phyloP scores from a whole-genome alignment of 192 early-diverging fungal genomes.

The Coemansia sp. region DNA sequence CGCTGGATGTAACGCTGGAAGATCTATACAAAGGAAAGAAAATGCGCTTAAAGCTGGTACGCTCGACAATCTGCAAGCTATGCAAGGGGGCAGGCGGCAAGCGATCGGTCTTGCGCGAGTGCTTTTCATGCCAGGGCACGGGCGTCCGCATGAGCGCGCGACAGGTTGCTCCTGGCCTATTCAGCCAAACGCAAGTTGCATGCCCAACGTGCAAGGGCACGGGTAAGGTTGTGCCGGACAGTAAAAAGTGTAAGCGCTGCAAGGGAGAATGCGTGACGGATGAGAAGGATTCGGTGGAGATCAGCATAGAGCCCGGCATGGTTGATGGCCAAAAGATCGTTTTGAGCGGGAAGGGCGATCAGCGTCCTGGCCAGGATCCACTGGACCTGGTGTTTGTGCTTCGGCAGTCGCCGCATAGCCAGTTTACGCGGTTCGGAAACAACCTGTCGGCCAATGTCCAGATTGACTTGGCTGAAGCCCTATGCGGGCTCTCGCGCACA shows the following conservation, averaged over 20 bases:
- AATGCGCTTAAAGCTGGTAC: conserved; percentile 58
- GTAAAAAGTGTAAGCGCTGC: conserved; percentile 91
- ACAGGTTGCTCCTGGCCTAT: conserved; percentile 38
- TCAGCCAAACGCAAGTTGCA: conserved; percentile 72
- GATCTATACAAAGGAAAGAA: conserved; percentile 75
- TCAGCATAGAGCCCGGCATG: conserved; percentile 95
- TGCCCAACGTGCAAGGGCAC: conserved; percentile 66
- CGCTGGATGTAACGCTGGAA: conserved; percentile 64
- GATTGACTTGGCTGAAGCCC: conserved; percentile 85
- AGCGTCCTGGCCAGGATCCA: conserved; percentile 84
- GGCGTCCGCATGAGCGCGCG: conserved; percentile 24
- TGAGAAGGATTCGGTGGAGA: conserved; percentile 89
- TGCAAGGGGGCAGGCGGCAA: conserved; percentile 51
- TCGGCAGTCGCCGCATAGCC: conserved; percentile 73
- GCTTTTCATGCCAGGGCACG: conserved; percentile 32
- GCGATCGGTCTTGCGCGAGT: conserved; percentile 40
- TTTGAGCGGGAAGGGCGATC: conserved; percentile 93
- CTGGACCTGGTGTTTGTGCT: conserved; percentile 93
- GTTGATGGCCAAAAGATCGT: conserved; percentile 82
- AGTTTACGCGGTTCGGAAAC: conserved; percentile 76
- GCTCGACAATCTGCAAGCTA: conserved; percentile 37
- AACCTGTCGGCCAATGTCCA: conserved; percentile 78
- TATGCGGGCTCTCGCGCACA: conserved; percentile 84
- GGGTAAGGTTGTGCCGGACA: conserved; percentile 82
- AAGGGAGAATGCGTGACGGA: conserved; percentile 79